Evolutionary conservation across 139 green algal genomes (phyloP), one percentile per base, ranked within the genome.

Genomic region (Pseudopediastrum boryanum): DNA sequence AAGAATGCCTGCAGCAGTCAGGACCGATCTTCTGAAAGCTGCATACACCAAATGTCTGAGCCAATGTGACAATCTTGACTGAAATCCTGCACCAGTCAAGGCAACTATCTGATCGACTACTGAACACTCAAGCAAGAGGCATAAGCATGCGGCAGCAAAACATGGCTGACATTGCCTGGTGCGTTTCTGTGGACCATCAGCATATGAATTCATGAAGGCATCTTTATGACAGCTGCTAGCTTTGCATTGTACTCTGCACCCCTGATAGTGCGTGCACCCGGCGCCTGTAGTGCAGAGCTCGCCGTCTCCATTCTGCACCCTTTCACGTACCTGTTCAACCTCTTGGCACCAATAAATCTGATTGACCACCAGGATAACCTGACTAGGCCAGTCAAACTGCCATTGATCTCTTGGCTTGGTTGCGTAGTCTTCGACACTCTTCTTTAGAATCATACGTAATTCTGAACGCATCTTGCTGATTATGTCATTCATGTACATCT

Each of bases 331-430:
- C 80, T 88, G 83, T 84, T 97, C 93, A 13, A 96, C 92, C 82
- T 96, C 93, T 66, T 91, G 83, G 79, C 89, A 94, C 93, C 93
- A 97, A 88, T 89, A 96, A 44, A 97, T 95, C 86, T 96, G 92
- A 85, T 94, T 96, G 4, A 95, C 92, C n/a, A 97, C 93, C 77
- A 97, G 90, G 66, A 94, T 94, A 50, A 95, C 76, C 86, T 97
- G 93, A 19, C 82, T 91, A 33, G 90, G 88, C 91, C 92, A 96
- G 82, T 96, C 91, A 83, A 97, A 94, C 41, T 94, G 76, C 92
- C 92, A 97, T 77, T 95, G 82, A 44, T 95, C 88, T 39, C 93
- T 87, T 3, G 71, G 73, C 83, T 93, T 94, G 56, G 54, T 71
- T 12, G 89, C 85, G 85, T 97, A 97, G 71, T 90, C 93, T 43